Evolutionary conservation across 2,329 filamentous ascomycete species (phyloP).

Genomic region (Fusarium armeniacum): DNA sequence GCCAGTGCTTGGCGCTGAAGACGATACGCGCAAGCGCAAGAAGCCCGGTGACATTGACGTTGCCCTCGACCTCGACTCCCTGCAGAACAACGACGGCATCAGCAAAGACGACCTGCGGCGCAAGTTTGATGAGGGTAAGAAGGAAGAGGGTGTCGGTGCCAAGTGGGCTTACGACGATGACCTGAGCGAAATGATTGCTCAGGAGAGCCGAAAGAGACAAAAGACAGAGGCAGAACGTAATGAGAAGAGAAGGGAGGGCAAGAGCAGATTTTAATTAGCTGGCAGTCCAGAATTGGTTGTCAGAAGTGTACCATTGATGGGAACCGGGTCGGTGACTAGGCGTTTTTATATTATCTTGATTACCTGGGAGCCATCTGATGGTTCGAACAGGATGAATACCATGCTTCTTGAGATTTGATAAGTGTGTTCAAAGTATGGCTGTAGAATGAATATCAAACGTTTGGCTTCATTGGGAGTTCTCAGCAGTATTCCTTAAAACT

Average conservation of each 20-base stretch:
- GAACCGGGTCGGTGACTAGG: conserved; percentile 32
- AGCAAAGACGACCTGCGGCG: conserved; percentile 86
- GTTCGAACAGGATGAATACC: conserved; percentile 45
- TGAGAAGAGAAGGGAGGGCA: conserved; percentile 72
- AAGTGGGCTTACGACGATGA: conserved; percentile 87
- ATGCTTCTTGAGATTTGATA: conserved; percentile 38
- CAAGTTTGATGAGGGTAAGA: conserved; percentile 81
- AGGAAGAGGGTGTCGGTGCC: conserved; percentile 75
- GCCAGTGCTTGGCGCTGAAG: conserved; percentile 84
- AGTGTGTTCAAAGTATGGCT: conserved; percentile 6
- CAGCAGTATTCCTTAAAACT: background rate
- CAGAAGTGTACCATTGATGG: conserved; percentile 34
- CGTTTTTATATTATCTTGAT: conserved; percentile 43
- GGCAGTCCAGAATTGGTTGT: conserved; percentile 12
- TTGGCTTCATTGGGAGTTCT: background rate
- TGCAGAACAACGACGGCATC: conserved; percentile 81
- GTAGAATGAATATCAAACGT: conserved; percentile 47
- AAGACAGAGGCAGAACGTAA: conserved; percentile 87
- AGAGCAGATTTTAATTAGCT: conserved; percentile 63
- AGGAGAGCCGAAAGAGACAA: conserved; percentile 89
- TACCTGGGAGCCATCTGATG: conserved; percentile 34
- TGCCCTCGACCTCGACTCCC: conserved; percentile 86
- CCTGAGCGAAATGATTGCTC: conserved; percentile 94
- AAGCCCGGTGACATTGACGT: conserved; percentile 97
- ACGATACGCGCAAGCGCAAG: conserved; percentile 86